These are phyloP conservation scores for Naganishia cerealis DNA, from an alignment of 1,284 basidiomycete species.

Conservation along the genomic window DNA sequence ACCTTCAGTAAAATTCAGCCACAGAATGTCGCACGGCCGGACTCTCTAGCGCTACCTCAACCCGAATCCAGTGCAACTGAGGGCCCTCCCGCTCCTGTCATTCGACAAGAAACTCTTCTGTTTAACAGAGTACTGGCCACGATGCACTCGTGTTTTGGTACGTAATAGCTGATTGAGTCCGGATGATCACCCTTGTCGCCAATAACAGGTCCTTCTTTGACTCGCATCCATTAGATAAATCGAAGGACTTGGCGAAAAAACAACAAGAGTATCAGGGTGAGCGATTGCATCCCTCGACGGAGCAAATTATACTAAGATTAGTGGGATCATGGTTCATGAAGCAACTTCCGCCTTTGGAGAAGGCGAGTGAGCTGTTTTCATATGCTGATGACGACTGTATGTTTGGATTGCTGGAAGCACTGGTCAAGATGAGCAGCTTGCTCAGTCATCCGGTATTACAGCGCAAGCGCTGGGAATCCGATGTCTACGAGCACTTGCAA, in stretches of 20 bases:
- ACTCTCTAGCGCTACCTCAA: background rate
- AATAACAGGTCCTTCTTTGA: background rate
- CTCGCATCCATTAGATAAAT: background rate
- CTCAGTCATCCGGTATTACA: constrained; percentile 3
- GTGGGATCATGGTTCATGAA: constrained; percentile 26
- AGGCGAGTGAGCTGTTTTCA: constrained; percentile 8
- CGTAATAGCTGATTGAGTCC: background rate
- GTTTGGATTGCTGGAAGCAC: constrained; percentile 14
- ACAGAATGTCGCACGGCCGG: background rate
- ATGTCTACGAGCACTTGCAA: constrained; percentile 11
- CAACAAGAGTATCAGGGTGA: constrained; percentile 10
- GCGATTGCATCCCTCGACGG: background rate
- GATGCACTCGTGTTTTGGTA: constrained; percentile 1
- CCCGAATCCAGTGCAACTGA: background rate
- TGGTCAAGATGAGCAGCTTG: constrained; percentile 9
- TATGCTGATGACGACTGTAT: constrained; percentile 2
- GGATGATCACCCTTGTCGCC: too few species aligned
- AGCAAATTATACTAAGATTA: background rate
- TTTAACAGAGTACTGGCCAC: constrained; percentile 8
- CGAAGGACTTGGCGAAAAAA: constrained; percentile 6
- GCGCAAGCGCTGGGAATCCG: constrained; percentile 15
- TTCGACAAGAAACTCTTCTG: background rate
- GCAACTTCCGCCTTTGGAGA: constrained; percentile 17
- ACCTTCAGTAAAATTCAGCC: background rate
- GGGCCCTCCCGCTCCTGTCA: background rate